phyloP scores from a whole-genome alignment of 1,284 basidiomycete species.

The Athelia psychrophila region DNA sequence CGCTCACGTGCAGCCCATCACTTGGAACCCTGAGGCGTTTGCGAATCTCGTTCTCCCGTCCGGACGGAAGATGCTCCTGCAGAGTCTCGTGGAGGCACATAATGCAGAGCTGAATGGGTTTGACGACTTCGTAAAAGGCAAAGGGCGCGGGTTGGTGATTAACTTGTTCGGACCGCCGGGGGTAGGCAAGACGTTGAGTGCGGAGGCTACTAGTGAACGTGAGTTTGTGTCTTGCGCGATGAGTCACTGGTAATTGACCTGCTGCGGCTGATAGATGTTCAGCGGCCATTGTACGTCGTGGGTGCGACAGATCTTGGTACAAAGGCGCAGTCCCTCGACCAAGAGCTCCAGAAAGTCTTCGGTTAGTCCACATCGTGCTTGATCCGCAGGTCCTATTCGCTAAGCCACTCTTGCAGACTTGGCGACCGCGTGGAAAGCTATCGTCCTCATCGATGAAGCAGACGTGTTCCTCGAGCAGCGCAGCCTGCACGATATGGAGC shows the following conservation, averaged over 20 bases:
- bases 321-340: slow-evolving; percentile 39
- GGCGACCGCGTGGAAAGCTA: slow-evolving; percentile 60
- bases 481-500: slow-evolving; percentile 55
- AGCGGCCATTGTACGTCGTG: slow-evolving; percentile 54
- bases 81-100: slow-evolving; percentile 57
- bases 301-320: slow-evolving; percentile 59
- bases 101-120: slow-evolving; percentile 43
- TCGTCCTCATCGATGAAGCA: slow-evolving; percentile 62
- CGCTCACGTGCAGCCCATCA: slow-evolving; percentile 43
- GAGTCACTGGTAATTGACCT: too few species aligned
- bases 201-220: background rate
- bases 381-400: too few species aligned
- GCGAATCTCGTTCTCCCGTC: slow-evolving; percentile 51
- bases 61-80: slow-evolving; percentile 49
- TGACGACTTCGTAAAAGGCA: slow-evolving; percentile 62
- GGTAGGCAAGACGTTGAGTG: slow-evolving; percentile 42
- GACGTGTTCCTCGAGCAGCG: slow-evolving; percentile 63
- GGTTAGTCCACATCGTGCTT: slow-evolving; percentile 5
- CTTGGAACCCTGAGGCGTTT: slow-evolving; percentile 59
- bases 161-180: slow-evolving; percentile 62
- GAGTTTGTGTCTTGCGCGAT: too few species aligned
- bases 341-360: slow-evolving; percentile 40
- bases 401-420: slow-evolving; percentile 24
- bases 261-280: slow-evolving; percentile 44
- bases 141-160: slow-evolving; percentile 58